These are phyloP conservation scores for Waltergamsia citrina DNA, from an alignment of 2,329 filamentous ascomycete species.

Conservation along the genomic window DNA sequence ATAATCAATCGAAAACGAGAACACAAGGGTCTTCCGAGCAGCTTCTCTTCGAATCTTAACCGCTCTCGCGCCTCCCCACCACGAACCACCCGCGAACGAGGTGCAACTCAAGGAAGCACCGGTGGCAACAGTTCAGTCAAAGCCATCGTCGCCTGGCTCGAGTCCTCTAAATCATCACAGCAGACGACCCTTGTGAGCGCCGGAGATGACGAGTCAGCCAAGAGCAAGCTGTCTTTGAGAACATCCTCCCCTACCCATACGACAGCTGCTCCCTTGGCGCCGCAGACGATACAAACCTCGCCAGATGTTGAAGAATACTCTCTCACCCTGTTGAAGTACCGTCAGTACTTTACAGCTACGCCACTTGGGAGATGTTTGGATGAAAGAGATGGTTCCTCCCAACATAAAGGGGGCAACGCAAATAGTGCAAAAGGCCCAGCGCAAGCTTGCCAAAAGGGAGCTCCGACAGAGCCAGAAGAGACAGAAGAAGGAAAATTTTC, in stretches of 20 bases:
- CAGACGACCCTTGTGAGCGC: too few relatives aligned
- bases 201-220: too few relatives aligned
- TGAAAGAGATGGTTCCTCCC: conserved; percentile 9
- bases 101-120: background rate
- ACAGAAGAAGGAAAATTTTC: background rate
- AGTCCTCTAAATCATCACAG: conserved; percentile 9
- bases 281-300: conserved; percentile 2
- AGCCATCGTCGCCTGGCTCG: conserved; percentile 21
- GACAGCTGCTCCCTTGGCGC: background rate
- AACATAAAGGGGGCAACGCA: too few relatives aligned
- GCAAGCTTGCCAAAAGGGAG: too few relatives aligned
- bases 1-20: conserved; percentile 9
- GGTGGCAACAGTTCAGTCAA: conserved; percentile 13
- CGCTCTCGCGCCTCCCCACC: conserved; percentile 8
- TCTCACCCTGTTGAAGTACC: conserved; percentile 21
- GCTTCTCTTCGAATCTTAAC: conserved; percentile 17
- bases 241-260: background rate
- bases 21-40: conserved; percentile 12
- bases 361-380: conserved; percentile 21
- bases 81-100: background rate
- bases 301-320: conserved; percentile 18
- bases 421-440: too few relatives aligned
- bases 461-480: background rate
- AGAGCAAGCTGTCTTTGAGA: background rate
- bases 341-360: conserved; percentile 17